Percentiles rank a stretch among this genome's conserved stretches.
phyloP scores from a whole-genome alignment of 2,329 filamentous ascomycete genomes.

The Colletotrichum melonis region DNA sequence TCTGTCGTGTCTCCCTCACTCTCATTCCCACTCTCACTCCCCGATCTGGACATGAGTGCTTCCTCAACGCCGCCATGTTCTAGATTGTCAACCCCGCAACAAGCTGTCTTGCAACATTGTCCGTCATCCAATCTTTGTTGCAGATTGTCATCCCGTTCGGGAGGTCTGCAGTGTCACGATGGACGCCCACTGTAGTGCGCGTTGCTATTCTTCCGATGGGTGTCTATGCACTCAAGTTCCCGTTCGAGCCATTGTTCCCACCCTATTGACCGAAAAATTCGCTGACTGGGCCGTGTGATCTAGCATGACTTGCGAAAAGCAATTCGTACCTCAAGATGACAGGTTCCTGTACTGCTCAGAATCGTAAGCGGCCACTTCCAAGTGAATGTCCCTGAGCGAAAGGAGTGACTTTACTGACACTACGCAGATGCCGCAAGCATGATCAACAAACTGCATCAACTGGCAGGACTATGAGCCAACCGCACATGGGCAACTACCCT shows the following conservation, averaged over 20 bases:
- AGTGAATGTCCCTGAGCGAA: neutral
- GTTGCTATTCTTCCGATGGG: neutral
- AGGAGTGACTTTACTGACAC: conserved; percentile 7
- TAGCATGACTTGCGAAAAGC: conserved; percentile 76
- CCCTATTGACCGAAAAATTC: conserved; percentile 38
- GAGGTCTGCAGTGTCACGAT: conserved; percentile 45
- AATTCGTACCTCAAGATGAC: conserved; percentile 70
- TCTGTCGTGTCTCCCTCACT: conserved; percentile 21
- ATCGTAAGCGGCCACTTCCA: conserved; percentile 56
- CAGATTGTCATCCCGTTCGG: conserved; percentile 38
- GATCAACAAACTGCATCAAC: conserved; percentile 47
- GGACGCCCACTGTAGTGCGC: conserved; percentile 42
- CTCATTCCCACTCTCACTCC: neutral
- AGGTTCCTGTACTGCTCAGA: conserved; percentile 73
- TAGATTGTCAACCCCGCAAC: conserved; percentile 23
- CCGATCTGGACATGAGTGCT: conserved; percentile 6
- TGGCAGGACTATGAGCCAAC: conserved; percentile 26
- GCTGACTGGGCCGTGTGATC: conserved; percentile 43
- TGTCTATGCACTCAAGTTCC: conserved; percentile 32
- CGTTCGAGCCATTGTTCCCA: conserved; percentile 44
- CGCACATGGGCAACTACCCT: conserved; percentile 48
- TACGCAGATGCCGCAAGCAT: conserved; percentile 62
- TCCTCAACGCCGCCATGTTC: conserved; percentile 21
- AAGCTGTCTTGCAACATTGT: conserved; percentile 11
- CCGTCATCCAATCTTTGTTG: conserved; percentile 24